Evolutionary conservation across 768 basidiomycete species (phyloP), one percentile per base, ranked within the genome.

Genomic region (Tricholoma bakamatsutake): DNA sequence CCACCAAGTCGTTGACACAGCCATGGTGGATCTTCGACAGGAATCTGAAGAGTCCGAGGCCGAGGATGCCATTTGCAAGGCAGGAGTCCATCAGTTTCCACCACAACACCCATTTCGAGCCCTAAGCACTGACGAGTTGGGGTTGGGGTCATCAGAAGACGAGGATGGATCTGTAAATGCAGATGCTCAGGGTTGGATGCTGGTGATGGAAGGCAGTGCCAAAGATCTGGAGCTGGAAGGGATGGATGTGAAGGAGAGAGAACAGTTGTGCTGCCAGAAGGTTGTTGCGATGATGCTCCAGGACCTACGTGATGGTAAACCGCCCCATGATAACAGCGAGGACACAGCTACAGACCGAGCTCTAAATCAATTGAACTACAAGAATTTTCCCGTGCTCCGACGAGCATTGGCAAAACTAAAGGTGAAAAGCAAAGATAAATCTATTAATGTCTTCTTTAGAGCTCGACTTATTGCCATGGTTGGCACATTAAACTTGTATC

Each of bases 381-480:
- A 40, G n/a, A n/a, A n/a, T n/a, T n/a, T n/a, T n/a, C n/a, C n/a
- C n/a, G n/a, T n/a, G n/a, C n/a, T n/a, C n/a, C n/a, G n/a, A n/a
- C n/a, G n/a, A n/a, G n/a, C n/a, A n/a, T n/a, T n/a, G n/a, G n/a
- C n/a, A n/a, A n/a, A 43, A 40, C 55, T 70, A 3, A 59, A 51
- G 9, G 3, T 67, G 2, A 58, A 64, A 17, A 57, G 54, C 33
- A 66, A 68, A 40, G 62, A 71, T 31, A 70, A 69, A 52, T 61
- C 62, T 31, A 31, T 71, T 28, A 66, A 71, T 61, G 57, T 71
- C 35, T 49, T 71, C 24, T 64, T 73, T 46, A 60, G 60, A 5
- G 56, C 55, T 12, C 63, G 61, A 5, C 63, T 74, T n/a, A 65
- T 59, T 5, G 58, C 58, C 6, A 74, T 74, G 73, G 55, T 67